A percentile compares a stretch with the other conserved stretches of the same genome.
phyloP scores from a whole-genome alignment of 2,329 filamentous ascomycete species.

The Colletotrichum destructivum region DNA sequence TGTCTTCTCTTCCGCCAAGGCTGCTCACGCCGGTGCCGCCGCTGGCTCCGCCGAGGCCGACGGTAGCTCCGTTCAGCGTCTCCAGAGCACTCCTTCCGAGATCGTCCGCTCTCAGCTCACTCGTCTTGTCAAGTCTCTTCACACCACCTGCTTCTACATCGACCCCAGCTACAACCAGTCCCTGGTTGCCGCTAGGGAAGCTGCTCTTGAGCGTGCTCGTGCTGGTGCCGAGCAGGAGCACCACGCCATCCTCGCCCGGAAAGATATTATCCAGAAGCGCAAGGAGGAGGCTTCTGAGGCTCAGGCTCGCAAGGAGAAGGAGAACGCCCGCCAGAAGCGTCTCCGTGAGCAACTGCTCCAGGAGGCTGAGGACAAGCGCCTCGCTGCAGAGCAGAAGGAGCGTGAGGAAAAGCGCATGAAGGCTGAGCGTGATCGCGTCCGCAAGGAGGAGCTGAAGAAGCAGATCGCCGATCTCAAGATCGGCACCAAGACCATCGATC shows the following conservation, averaged over 20 bases:
- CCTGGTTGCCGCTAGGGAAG: constrained; percentile 83
- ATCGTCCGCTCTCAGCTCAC: constrained; percentile 96
- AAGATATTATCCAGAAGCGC: constrained; percentile 94
- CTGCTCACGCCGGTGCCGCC: constrained; percentile 85
- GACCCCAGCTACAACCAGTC: constrained; percentile 90
- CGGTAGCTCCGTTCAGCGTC: constrained; percentile 87
- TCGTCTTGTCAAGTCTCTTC: constrained; percentile 90
- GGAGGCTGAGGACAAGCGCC: constrained; percentile 89
- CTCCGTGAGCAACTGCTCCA: constrained; percentile 89
- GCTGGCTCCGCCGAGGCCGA: constrained; percentile 92
- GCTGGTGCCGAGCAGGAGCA: constrained; percentile 95
- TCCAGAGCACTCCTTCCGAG: constrained; percentile 97
- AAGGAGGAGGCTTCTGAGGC: constrained; percentile 95
- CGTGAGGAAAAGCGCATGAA: constrained; percentile 89
- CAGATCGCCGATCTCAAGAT: constrained; percentile 93
- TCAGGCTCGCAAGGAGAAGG: constrained; percentile 89
- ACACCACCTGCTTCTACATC: constrained; percentile 95
- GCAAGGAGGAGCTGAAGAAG: constrained; percentile 94
- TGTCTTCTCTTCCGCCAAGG: constrained; percentile 97
- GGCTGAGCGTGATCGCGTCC: constrained; percentile 90
- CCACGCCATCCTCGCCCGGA: constrained; percentile 85
- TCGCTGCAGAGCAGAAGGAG: constrained; percentile 93
- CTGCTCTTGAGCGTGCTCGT: constrained; percentile 85
- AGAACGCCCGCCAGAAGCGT: constrained; percentile 90
- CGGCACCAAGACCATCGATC: constrained; percentile 80